Evolutionary conservation across 2,329 filamentous ascomycete genomes (phyloP).

Genomic region (Colletotrichum horii): DNA sequence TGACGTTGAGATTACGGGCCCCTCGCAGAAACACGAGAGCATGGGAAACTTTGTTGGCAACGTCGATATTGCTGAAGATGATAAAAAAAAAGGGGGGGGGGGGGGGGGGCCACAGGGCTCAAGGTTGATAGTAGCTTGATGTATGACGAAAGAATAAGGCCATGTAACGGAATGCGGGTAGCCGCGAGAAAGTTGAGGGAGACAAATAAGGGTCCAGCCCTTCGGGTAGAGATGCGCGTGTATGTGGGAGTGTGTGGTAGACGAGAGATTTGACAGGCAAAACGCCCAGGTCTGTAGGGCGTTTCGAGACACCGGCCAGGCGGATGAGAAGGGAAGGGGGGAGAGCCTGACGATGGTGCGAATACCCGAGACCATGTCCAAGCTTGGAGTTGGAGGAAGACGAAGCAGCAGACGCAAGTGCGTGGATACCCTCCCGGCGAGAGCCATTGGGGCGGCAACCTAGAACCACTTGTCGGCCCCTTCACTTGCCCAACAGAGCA

Average conservation of each 20-base stretch:
- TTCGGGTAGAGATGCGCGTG: background rate
- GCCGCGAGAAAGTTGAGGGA: background rate
- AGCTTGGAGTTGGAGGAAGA: background rate
- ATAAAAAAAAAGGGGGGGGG: background rate
- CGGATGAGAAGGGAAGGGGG: background rate
- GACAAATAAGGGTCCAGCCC: background rate
- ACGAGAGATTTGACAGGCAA: background rate
- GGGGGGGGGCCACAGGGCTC: slow-evolving; percentile 6
- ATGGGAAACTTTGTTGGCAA: background rate
- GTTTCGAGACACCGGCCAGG: background rate
- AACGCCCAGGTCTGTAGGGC: background rate
- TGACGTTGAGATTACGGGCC: slow-evolving; percentile 7
- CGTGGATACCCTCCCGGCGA: background rate
- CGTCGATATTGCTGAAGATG: background rate
- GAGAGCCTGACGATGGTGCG: background rate
- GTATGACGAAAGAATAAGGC: slow-evolving; percentile 11
- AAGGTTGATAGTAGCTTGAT: background rate
- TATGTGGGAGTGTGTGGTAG: background rate
- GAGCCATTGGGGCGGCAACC: background rate
- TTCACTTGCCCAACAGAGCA: background rate
- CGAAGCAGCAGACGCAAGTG: background rate
- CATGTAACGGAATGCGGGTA: background rate
- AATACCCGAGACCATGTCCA: background rate
- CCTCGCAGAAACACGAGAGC: background rate
- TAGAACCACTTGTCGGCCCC: background rate